A percentile compares a stretch with the other conserved stretches of the same genome.
These are phyloP conservation scores for Pseudopithomyces chartarum DNA, from an alignment of 2,329 filamentous ascomycete species.

Conservation along the genomic window DNA sequence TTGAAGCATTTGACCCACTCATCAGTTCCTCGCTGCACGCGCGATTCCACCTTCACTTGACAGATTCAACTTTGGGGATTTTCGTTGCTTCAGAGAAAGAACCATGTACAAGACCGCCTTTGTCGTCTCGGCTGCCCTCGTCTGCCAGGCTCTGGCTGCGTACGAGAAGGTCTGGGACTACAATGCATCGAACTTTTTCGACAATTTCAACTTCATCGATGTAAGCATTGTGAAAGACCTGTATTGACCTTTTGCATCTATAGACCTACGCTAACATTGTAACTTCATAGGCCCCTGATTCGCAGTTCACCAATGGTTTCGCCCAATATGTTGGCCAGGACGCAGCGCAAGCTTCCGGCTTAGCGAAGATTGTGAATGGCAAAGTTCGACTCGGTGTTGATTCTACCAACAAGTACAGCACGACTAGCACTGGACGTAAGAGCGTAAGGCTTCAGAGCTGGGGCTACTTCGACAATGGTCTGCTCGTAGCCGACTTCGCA, in stretches of 20 bases:
- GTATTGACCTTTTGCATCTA: background rate
- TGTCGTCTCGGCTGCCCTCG: background rate
- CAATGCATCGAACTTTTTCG: constrained; percentile 25
- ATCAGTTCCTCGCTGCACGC: no score
- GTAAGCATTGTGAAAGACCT: background rate
- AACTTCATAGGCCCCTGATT: constrained; percentile 5
- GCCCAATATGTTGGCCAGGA: constrained; percentile 26
- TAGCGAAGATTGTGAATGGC: constrained; percentile 18
- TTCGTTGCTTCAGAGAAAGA: no score
- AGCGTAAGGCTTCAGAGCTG: constrained; percentile 29
- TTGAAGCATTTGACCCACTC: no score
- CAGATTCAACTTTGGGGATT: no score
- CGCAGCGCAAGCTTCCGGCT: constrained; percentile 19
- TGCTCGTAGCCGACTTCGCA: constrained; percentile 35
- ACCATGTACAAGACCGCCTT: background rate
- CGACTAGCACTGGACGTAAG: constrained; percentile 20
- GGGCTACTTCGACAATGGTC: constrained; percentile 25
- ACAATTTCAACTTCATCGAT: constrained; percentile 21
- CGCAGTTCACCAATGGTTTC: constrained; percentile 20
- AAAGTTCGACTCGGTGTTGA: constrained; percentile 33
- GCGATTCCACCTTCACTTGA: no score
- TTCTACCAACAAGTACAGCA: constrained; percentile 17
- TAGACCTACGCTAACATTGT: background rate
- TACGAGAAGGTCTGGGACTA: constrained; percentile 7
- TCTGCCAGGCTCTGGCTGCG: background rate